phyloP scores from a whole-genome alignment of 768 basidiomycete species.

The Termitomyces sp. region DNA sequence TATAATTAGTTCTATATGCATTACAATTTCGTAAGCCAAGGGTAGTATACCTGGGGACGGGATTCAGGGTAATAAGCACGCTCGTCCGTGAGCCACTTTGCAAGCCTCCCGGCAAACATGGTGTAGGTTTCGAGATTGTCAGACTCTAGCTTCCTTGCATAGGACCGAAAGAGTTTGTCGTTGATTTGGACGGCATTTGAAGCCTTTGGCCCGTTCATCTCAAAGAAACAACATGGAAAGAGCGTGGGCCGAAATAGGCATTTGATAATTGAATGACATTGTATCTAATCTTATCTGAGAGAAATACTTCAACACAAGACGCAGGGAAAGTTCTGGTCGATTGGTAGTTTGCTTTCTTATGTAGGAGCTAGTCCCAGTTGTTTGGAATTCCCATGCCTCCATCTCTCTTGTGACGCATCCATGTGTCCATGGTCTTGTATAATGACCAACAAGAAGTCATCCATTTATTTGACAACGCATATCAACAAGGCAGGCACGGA shows the following conservation, averaged over 20 bases:
- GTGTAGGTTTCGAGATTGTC: constrained; percentile 21
- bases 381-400: background rate
- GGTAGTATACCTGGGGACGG: constrained; percentile 37
- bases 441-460: background rate
- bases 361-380: background rate
- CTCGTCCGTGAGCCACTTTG: constrained; percentile 38
- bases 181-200: constrained; percentile 23
- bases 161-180: constrained; percentile 32
- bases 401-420: background rate
- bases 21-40: background rate
- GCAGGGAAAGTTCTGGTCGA: no score
- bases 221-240: constrained; percentile 1
- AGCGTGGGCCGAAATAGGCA: background rate
- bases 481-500: background rate
- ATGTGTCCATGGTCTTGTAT: background rate
- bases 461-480: background rate
- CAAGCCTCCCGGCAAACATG: constrained; percentile 30
- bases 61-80: constrained; percentile 51
- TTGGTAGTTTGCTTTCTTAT: background rate
- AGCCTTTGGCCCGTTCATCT: constrained; percentile 7
- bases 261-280: background rate
- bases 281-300: constrained; percentile 10
- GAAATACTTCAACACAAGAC: background rate
- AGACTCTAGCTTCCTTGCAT: constrained; percentile 27
- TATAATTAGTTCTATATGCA: background rate